These are phyloP conservation scores for Penicillium hesseltinei DNA, from an alignment of 2,329 filamentous ascomycete species.

Conservation along the genomic window DNA sequence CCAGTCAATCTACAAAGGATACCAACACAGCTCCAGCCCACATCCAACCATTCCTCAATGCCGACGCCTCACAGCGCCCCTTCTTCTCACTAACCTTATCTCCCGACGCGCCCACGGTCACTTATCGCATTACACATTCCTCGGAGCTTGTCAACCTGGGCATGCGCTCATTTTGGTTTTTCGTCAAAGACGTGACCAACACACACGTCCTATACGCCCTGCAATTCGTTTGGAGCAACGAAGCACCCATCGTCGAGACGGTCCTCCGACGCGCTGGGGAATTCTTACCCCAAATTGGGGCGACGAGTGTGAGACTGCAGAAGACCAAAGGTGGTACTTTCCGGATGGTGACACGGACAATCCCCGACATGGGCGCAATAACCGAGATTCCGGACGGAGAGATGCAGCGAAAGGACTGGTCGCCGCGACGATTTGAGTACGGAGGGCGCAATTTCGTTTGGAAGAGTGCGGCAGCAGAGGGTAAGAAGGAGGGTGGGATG, in stretches of 20 bases:
- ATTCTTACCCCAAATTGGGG: conserved; percentile 16
- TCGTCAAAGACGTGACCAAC: conserved; percentile 20
- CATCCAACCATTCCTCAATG: neutral
- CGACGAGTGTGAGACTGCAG: conserved; percentile 12
- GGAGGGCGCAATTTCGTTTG: conserved; percentile 20
- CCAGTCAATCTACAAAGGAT: neutral
- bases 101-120: neutral
- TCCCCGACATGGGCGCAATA: conserved; percentile 12
- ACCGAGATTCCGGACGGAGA: conserved; percentile 16
- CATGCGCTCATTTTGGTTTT: conserved; percentile 17
- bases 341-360: conserved; percentile 12
- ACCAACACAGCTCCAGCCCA: neutral
- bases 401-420: conserved; percentile 14
- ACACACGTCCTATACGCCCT: conserved; percentile 18
- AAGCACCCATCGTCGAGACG: conserved; percentile 15
- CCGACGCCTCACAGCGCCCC: neutral
- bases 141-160: conserved; percentile 17
- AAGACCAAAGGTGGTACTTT: conserved; percentile 16
- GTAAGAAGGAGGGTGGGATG: conserved; percentile 9
- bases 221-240: conserved; percentile 17
- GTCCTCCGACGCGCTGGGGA: conserved; percentile 18
- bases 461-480: conserved; percentile 12
- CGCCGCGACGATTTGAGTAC: conserved; percentile 17
- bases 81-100: conserved; percentile 1
- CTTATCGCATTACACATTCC: conserved; percentile 17